Conservation (phyloP, 805 yeast species). For the Kodamaea restingae region DNA sequence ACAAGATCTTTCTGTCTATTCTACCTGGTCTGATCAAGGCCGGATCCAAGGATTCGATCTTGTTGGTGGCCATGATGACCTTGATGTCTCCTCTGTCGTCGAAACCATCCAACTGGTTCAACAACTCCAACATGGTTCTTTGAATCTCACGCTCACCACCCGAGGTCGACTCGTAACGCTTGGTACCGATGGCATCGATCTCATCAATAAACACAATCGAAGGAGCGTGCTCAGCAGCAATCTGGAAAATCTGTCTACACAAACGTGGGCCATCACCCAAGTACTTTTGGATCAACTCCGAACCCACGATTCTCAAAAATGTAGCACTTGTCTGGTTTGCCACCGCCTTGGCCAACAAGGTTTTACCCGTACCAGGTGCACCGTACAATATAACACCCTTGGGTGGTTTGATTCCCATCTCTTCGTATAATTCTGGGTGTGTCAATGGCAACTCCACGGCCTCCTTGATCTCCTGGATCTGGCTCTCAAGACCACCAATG, state of each 20-base stretch:
- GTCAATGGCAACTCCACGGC: conserved; percentile 94
- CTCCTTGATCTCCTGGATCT: conserved; percentile 96
- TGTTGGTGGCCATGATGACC: conserved; percentile 97
- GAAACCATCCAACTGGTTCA: conserved; percentile 94
- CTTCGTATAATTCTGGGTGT: conserved; percentile 95
- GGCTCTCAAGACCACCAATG: conserved; percentile 93
- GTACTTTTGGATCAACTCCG: conserved; percentile 94
- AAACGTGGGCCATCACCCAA: conserved; percentile 97
- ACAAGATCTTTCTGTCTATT: conserved; percentile 91
- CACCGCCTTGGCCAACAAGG: conserved; percentile 93
- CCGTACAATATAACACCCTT: conserved; percentile 97
- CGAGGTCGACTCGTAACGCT: conserved; percentile 92
- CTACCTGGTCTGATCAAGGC: conserved; percentile 96
- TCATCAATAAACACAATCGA: conserved; percentile 98
- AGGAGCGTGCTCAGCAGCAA: conserved; percentile 96
- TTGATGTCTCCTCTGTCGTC: conserved; percentile 97
- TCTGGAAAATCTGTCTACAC: conserved; percentile 89
- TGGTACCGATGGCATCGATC: conserved; percentile 98
- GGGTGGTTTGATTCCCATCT: conserved; percentile 98
- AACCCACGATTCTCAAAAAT: conserved; percentile 92
- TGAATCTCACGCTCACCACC: conserved; percentile 98
- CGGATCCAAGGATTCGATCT: conserved; percentile 90
- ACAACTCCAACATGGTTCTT: conserved; percentile 93
- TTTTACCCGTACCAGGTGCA: conserved; percentile 98
- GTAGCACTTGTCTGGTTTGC: conserved; percentile 98